Conservation (phyloP, 257 asterid species). For the Rauvolfia tetraphylla region DNA sequence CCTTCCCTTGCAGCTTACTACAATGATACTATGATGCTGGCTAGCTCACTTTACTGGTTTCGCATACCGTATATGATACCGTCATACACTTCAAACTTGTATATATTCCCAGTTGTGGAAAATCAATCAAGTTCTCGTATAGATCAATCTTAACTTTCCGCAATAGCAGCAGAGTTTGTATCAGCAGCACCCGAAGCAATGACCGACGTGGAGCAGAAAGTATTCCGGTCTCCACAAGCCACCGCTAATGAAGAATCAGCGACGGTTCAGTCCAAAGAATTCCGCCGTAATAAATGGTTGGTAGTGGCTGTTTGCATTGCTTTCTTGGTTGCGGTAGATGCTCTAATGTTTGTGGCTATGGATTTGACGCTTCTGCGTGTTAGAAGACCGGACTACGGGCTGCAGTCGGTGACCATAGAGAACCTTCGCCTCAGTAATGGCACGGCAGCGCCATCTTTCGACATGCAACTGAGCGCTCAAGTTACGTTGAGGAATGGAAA, state of each 20-base stretch:
- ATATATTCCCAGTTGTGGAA: neutral
- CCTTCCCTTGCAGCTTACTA: neutral
- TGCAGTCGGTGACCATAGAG: slow-evolving; percentile 19
- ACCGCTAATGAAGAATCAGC: neutral
- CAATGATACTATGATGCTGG: no score
- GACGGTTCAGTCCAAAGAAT: neutral
- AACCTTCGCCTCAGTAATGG: neutral
- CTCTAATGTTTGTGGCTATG: slow-evolving; percentile 3
- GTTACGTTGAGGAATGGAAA: slow-evolving; percentile 37
- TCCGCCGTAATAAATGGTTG: neutral
- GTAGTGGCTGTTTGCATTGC: neutral
- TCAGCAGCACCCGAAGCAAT: no score
- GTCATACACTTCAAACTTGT: neutral
- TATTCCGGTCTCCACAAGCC: neutral
- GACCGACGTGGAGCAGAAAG: neutral
- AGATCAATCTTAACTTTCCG: no score
- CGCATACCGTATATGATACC: neutral
- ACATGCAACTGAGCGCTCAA: slow-evolving; percentile 21
- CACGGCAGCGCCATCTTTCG: slow-evolving; percentile 22
- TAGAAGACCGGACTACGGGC: slow-evolving; percentile 34
- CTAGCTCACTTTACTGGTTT: neutral
- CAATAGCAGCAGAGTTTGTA: no score
- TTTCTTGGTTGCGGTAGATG: neutral
- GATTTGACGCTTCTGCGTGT: slow-evolving; percentile 31
- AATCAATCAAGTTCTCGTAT: neutral